Conservation (phyloP, 768 basidiomycete genomes). For the Rhodotorula diobovata region DNA sequence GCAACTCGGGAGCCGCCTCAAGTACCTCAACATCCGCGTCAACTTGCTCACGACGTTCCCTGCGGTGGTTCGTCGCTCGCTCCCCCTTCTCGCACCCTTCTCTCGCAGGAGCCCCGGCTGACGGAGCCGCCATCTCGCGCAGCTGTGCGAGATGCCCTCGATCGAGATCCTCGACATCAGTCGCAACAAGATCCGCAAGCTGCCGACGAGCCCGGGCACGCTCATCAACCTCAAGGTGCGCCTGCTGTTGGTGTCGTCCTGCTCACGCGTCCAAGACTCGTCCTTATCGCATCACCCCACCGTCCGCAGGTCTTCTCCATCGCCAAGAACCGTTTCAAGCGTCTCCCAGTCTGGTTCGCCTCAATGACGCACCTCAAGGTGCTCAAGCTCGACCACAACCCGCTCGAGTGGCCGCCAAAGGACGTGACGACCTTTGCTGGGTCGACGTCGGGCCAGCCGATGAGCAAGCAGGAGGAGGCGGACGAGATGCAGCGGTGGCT, state of each 20-base stretch:
- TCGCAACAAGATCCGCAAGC: slow-evolving; percentile 75
- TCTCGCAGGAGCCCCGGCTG: not conserved
- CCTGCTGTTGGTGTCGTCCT: too few species aligned
- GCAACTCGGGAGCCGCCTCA: slow-evolving; percentile 60
- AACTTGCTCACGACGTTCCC: slow-evolving; percentile 81
- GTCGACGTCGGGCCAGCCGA: slow-evolving; percentile 7
- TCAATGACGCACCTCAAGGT: slow-evolving; percentile 69
- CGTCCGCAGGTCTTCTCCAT: slow-evolving; percentile 72
- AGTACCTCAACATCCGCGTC: slow-evolving; percentile 81
- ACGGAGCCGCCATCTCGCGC: not conserved
- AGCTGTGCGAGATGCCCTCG: slow-evolving; percentile 78
- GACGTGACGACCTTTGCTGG: slow-evolving; percentile 46
- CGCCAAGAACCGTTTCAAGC: slow-evolving; percentile 74
- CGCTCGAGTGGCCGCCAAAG: slow-evolving; percentile 85
- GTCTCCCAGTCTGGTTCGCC: slow-evolving; percentile 71
- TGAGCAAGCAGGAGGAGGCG: slow-evolving; percentile 51
- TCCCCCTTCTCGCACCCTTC: too few species aligned
- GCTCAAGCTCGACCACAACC: slow-evolving; percentile 83
- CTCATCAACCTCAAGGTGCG: slow-evolving; percentile 69
- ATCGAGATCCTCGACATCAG: slow-evolving; percentile 93
- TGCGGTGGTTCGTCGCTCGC: slow-evolving; percentile 63
- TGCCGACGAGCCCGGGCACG: slow-evolving; percentile 75
- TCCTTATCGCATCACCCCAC: not conserved
- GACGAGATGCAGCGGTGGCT: slow-evolving; percentile 70
- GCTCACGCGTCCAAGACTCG: too few species aligned